Base-by-base conservation (phyloP, 805 yeast genomes). In the Torulaspora maleeae region DNA sequence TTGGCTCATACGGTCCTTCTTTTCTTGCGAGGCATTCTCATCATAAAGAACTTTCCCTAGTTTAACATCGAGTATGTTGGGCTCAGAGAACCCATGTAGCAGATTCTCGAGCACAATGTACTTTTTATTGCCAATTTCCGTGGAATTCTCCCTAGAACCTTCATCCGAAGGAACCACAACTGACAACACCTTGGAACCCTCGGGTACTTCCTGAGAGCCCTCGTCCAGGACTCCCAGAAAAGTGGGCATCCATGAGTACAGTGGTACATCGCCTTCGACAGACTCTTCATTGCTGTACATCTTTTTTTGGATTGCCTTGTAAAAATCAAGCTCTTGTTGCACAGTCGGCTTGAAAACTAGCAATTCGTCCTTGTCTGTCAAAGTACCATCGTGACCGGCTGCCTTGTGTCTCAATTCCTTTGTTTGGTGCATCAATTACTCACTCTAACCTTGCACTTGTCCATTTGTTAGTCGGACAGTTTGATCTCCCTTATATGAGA, bases 321-420 rank as follows among this genome's bases (percentile, higher is more conserved):
- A 91, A 64, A 93, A 93, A n/a, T 77, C 80, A 24, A 84, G 64
- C 64, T 91, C 99, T 52, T 78, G 79, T 20, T 64, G 64, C 0
- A 68, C 60, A 0, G 90, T 72, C 0, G 82, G 81, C 63, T 93
- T 91, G 45, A 86, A 77, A 53, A 90, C 83, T 12, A 91, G 67
- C 6, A 78, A 66, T 0, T 89, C 95, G 33, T 76, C 77, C 5
- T 63, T 74, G 50, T 80, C 80, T 9, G 78, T 76, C 43, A 87
- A 54, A 2, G 84, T 77, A 0, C 96, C 98, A 5, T 74, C 86
- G 58, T 91, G 99, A 5, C 99, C 99, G 0, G 97, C 98, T 2
- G 93, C 98, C 65, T 81, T 84, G 58, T 85, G 86, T 44, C 62
- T 51, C 39, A 64, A 45, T 24, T 41, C 44, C 33, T 20, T 39